These are phyloP conservation scores for Gossypium rotundifolium DNA, from an alignment of 345 rosid genomes.

Conservation along the genomic window DNA sequence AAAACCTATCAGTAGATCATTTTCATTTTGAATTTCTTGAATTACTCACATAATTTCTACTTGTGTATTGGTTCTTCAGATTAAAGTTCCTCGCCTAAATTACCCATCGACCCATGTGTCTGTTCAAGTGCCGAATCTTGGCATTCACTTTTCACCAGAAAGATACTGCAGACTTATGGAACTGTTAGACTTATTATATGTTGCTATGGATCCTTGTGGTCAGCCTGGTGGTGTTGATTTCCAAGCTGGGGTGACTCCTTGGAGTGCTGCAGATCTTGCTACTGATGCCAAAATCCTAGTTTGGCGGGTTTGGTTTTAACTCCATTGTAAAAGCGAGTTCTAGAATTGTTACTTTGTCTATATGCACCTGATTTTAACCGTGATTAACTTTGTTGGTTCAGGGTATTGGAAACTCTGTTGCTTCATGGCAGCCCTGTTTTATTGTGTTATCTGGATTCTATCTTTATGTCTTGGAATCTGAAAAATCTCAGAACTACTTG, in stretches of 20 bases:
- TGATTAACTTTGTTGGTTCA: constrained; percentile 27
- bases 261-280: constrained; percentile 72
- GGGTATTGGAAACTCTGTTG: constrained; percentile 95
- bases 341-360: constrained; percentile 20
- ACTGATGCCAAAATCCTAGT: constrained; percentile 76
- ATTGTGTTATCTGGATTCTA: constrained; percentile 78
- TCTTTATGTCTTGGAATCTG: constrained; percentile 82
- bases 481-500: constrained; percentile 67
- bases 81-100: constrained; percentile 75
- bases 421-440: constrained; percentile 92
- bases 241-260: constrained; percentile 50
- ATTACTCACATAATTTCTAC: constrained; percentile 4
- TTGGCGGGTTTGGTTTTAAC: constrained; percentile 64
- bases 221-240: constrained; percentile 60
- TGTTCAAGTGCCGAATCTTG: constrained; percentile 92
- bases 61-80: constrained; percentile 35
- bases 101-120: constrained; percentile 89
- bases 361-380: constrained; percentile 13
- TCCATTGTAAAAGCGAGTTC: constrained; percentile 12
- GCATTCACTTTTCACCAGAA: constrained; percentile 87
- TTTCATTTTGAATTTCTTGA: constrained; percentile 2
- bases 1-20: constrained; percentile 1
- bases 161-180: constrained; percentile 75
- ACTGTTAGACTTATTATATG: constrained; percentile 51
- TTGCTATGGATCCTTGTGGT: constrained; percentile 49